Conservation (phyloP, 2,329 filamentous ascomycete species). For the Fusarium sp. region DNA sequence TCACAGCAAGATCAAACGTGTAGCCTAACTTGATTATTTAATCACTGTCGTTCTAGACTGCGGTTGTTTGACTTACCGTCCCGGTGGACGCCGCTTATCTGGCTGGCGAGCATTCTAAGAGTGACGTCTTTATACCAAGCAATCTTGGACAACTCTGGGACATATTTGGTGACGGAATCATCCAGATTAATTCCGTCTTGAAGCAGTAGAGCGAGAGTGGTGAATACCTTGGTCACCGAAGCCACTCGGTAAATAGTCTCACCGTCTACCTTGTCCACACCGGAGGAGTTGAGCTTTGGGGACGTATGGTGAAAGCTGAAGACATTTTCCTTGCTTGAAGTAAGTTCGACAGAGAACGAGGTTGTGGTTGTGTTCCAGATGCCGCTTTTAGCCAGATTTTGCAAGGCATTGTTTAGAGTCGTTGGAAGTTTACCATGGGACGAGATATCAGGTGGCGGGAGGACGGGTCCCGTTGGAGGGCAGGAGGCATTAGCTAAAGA, state of each 20-base stretch:
- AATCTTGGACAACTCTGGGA: background rate
- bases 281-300: background rate
- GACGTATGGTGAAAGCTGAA: background rate
- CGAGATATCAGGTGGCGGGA: background rate
- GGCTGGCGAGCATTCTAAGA: background rate
- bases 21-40: background rate
- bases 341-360: background rate
- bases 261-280: background rate
- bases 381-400: background rate
- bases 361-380: background rate
- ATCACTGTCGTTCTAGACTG: background rate
- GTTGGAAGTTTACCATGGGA: background rate
- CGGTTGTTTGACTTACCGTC: background rate
- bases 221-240: background rate
- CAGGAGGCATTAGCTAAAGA: constrained; percentile 27
- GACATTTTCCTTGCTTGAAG: background rate
- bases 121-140: background rate
- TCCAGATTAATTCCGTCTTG: background rate
- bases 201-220: background rate
- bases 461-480: background rate
- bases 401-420: background rate
- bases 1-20: background rate
- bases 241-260: background rate
- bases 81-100: background rate
- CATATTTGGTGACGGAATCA: background rate